phyloP scores from a whole-genome alignment of 2,329 filamentous ascomycete species.

The Fusarium sp. region DNA sequence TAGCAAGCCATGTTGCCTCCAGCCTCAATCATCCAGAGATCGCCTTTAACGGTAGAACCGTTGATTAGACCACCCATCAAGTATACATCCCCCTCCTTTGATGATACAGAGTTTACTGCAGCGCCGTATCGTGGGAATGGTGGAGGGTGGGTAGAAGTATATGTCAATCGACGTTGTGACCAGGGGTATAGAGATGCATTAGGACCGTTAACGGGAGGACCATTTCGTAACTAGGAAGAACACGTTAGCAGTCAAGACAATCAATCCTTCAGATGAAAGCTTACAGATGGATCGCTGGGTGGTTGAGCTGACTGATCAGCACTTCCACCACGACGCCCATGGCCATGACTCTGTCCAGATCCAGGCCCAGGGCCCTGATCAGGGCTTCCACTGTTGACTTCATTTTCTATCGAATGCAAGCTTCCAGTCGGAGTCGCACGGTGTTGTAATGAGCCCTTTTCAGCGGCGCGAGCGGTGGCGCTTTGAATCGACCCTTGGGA shows the following conservation, averaged over 20 bases:
- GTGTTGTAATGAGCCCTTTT: slow-evolving; percentile 64
- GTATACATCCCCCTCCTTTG: slow-evolving; percentile 97
- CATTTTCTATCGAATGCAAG: slow-evolving; percentile 76
- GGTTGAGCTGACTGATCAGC: slow-evolving; percentile 61
- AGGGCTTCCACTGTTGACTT: slow-evolving; percentile 69
- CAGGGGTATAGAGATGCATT: slow-evolving; percentile 93
- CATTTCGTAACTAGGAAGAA: slow-evolving; percentile 66
- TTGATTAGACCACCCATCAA: slow-evolving; percentile 98
- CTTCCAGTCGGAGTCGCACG: slow-evolving; percentile 83
- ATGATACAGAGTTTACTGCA: slow-evolving; percentile 90
- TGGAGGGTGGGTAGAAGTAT: slow-evolving; percentile 82
- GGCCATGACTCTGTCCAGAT: slow-evolving; percentile 57
- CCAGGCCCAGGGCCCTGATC: slow-evolving; percentile 61
- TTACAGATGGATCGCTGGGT: slow-evolving; percentile 57
- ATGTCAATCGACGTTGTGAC: slow-evolving; percentile 90
- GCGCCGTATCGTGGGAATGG: slow-evolving; percentile 98
- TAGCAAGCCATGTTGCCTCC: slow-evolving; percentile 90
- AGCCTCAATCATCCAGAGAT: slow-evolving; percentile 97
- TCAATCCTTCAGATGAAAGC: slow-evolving; percentile 38
- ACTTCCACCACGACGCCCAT: slow-evolving; percentile 64
- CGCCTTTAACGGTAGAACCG: slow-evolving; percentile 94
- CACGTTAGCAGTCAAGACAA: slow-evolving; percentile 22
- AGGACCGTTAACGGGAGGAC: slow-evolving; percentile 62
- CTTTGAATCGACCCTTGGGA: slow-evolving; percentile 62
- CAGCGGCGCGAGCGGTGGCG: slow-evolving; percentile 60